A percentile compares a stretch with the other conserved stretches of the same genome.
phyloP scores from a whole-genome alignment of 345 rosid genomes.

The Citrus maxima region DNA sequence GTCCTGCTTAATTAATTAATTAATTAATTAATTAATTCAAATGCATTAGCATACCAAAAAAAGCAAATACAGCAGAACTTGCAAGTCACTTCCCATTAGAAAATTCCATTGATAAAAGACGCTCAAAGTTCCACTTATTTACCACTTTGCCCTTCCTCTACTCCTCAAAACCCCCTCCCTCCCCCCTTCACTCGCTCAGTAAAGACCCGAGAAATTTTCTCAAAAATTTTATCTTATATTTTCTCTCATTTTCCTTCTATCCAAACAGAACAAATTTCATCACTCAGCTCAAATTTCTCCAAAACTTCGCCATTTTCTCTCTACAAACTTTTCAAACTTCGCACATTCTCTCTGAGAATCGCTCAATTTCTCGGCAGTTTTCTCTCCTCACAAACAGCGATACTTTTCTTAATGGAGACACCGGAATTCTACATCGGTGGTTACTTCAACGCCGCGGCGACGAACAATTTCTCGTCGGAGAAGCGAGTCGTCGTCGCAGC shows the following conservation, averaged over 20 bases:
- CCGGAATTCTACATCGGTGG: constrained; percentile 36
- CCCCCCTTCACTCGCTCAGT: constrained; percentile 5
- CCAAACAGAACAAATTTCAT: not conserved
- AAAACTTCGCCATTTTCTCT: not conserved
- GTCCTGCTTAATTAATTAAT: not conserved
- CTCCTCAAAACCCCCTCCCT: constrained; percentile 42
- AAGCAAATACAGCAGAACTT: constrained; percentile 19
- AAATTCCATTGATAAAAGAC: constrained; percentile 20
- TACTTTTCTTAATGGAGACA: constrained; percentile 32
- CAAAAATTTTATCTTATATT: not conserved
- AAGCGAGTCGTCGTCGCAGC: constrained; percentile 21
- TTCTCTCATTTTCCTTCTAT: constrained; percentile 4
- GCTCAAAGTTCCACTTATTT: constrained; percentile 21
- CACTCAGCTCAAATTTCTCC: not conserved
- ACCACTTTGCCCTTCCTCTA: constrained; percentile 26
- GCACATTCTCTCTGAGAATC: not conserved
- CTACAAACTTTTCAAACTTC: not conserved
- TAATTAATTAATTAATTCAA: not conserved
- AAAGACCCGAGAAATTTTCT: not conserved
- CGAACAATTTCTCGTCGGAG: constrained; percentile 33
- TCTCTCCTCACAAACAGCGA: not conserved
- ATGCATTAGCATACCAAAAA: constrained; percentile 8
- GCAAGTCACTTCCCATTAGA: constrained; percentile 28
- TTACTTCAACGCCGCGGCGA: constrained; percentile 20
- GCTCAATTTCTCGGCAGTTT: not conserved